These are phyloP conservation scores for Penicillium tannophilum DNA, from an alignment of 495 filamentous ascomycete genomes.

Conservation along the genomic window DNA sequence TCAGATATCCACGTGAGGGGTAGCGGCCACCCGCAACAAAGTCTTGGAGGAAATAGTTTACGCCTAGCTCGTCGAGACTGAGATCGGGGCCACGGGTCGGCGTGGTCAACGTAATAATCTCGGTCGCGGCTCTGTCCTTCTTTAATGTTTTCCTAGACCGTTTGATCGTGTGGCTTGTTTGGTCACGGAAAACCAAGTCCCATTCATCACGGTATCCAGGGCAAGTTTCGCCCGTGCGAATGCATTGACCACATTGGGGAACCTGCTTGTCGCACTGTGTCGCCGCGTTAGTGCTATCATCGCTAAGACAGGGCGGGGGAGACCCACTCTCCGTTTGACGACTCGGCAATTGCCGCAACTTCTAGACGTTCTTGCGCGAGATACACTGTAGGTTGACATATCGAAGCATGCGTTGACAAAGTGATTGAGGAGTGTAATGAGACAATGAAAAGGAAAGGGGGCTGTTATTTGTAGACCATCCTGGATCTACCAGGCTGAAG, in stretches of 20 bases:
- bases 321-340: slow-evolving; percentile 15
- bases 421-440: not conserved
- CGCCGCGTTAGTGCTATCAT: not conserved
- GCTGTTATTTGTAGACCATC: not conserved
- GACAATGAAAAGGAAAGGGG: not conserved
- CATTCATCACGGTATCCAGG: slow-evolving; percentile 36
- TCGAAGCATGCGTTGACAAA: not conserved
- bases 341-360: slow-evolving; percentile 16
- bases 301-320: not conserved
- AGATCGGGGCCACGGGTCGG: slow-evolving; percentile 7
- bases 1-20: slow-evolving; percentile 36
- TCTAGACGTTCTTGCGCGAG: slow-evolving; percentile 11
- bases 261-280: slow-evolving; percentile 28
- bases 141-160: slow-evolving; percentile 20
- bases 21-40: slow-evolving; percentile 26
- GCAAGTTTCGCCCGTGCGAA: slow-evolving; percentile 25
- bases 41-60: slow-evolving; percentile 40
- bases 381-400: not conserved
- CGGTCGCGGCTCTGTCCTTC: not conserved
- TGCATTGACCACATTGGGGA: slow-evolving; percentile 33
- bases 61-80: slow-evolving; percentile 29
- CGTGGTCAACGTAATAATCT: not conserved
- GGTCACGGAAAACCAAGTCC: slow-evolving; percentile 51
- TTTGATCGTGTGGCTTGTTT: slow-evolving; percentile 30
- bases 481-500: not conserved